These are phyloP conservation scores for Glebionis coronaria DNA, from an alignment of 129 eudicot genomes.

Conservation along the genomic window DNA sequence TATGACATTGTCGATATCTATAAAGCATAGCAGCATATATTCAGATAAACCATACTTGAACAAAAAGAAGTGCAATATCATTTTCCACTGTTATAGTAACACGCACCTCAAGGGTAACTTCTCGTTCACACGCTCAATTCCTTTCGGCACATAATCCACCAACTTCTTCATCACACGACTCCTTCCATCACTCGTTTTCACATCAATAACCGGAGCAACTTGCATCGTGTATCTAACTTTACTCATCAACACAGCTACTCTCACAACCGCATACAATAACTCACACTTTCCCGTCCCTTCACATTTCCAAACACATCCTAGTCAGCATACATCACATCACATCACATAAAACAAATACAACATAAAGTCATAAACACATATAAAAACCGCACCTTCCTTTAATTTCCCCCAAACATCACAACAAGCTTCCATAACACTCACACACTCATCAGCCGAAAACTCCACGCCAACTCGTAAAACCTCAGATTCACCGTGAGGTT, in stretches of 20 bases:
- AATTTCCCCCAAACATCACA: conserved; percentile 46
- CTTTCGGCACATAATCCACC: conserved; percentile 35
- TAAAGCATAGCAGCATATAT: too few species aligned
- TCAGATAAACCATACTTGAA: too few species aligned
- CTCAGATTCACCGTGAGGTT: conserved; percentile 23
- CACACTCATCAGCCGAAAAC: conserved; percentile 37
- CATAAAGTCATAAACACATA: too few species aligned
- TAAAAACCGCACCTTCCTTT: conserved; percentile 33
- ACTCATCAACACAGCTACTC: conserved; percentile 46
- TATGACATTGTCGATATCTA: too few species aligned
- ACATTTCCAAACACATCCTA: conserved; percentile 21
- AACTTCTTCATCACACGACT: conserved; percentile 33
- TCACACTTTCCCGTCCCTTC: conserved; percentile 47
- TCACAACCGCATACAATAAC: conserved; percentile 43
- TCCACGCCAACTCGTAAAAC: conserved; percentile 48
- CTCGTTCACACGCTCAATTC: conserved; percentile 25
- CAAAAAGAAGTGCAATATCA: neutral
- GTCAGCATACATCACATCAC: conserved; percentile 8
- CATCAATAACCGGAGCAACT: conserved; percentile 29
- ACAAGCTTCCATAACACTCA: conserved; percentile 42
- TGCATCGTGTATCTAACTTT: conserved; percentile 21
- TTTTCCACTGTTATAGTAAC: conserved; percentile 1
- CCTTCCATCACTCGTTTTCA: conserved; percentile 29
- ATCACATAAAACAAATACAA: too few species aligned
- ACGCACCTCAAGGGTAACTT: conserved; percentile 59